Conservation (phyloP, 1,139 yeast genomes). For the Groenewaldozyma sp. region DNA sequence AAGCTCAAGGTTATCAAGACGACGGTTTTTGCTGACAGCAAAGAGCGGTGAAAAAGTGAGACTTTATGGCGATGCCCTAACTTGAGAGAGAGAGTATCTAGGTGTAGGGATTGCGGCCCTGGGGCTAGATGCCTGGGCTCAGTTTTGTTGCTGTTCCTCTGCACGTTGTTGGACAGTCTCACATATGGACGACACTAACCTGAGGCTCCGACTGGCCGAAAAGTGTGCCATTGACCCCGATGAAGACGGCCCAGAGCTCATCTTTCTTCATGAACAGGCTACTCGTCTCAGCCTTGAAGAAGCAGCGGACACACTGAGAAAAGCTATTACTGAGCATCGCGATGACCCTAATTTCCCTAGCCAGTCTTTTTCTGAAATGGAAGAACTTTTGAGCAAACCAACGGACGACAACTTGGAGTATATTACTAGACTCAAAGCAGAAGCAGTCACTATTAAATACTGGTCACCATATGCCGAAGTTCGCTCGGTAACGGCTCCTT, state of each 20-base stretch:
- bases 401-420: slow-evolving; percentile 15
- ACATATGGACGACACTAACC: no score
- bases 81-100: no score
- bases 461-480: slow-evolving; percentile 46
- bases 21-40: no score
- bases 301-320: slow-evolving; percentile 35
- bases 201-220: background rate
- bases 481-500: slow-evolving; percentile 39
- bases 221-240: slow-evolving; percentile 5
- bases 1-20: no score
- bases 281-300: slow-evolving; percentile 32
- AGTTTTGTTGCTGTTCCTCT: no score
- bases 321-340: slow-evolving; percentile 33
- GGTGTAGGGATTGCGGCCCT: no score
- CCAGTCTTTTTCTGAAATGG: slow-evolving; percentile 26
- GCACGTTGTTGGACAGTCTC: no score
- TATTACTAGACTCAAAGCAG: slow-evolving; percentile 29
- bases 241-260: slow-evolving; percentile 5
- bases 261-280: slow-evolving; percentile 18
- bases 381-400: slow-evolving; percentile 20
- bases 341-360: slow-evolving; percentile 44
- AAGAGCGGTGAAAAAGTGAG: no score
- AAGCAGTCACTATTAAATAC: slow-evolving; percentile 35
- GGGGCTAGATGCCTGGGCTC: no score
- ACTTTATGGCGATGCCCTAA: no score